Evolutionary conservation across 208 protist species (phyloP), one percentile per base, ranked within the genome.

Genomic region (Willaertia magna): DNA sequence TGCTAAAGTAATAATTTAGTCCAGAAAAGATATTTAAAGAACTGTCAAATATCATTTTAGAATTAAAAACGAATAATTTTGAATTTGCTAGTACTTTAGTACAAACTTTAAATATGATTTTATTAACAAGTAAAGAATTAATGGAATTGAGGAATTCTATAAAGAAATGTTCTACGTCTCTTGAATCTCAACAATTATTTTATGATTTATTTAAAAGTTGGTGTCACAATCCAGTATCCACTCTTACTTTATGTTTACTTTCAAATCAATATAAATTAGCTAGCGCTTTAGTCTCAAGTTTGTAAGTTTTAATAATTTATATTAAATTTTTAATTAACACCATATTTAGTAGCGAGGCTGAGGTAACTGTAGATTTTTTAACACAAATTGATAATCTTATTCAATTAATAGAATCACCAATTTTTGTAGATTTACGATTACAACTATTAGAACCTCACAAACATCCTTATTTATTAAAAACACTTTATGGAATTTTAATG

Each of bases 401-500:
- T n/a, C 94, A 98, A 86, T 89, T 98, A 67, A 85, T 99, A 44
- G 97, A 99, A 87, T 94, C 94, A 39, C 96, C 97, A 2, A 92
- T 96, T 39, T 98, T 98, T 89, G 92, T 95, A 0, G 92, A 93
- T 86, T 84, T 98, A 42, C 88, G 97, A 3, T 89, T 98, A 47
- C 92, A 95, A 22, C 88, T 99, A 74, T 89, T 98, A 51, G 91
- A 95, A 51, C 95, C 94, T 1, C 87, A 90, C 0, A 85, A 90
- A 30, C 92, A 95, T 87, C 90, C 93, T 9, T 91, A 91, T 84
- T 87, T 99, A 4, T 90, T 98, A 67, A 93, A 96, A 86, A 91
- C 93, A 20, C 91, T 99, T 0, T 98, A 96, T 86, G 94, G 95
- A 30, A 49, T 99, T n/a, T 91, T 98, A 44, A 97, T 98, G 92